phyloP scores from a whole-genome alignment of 164 flowering plant genomes.

The Saururus chinensis region DNA sequence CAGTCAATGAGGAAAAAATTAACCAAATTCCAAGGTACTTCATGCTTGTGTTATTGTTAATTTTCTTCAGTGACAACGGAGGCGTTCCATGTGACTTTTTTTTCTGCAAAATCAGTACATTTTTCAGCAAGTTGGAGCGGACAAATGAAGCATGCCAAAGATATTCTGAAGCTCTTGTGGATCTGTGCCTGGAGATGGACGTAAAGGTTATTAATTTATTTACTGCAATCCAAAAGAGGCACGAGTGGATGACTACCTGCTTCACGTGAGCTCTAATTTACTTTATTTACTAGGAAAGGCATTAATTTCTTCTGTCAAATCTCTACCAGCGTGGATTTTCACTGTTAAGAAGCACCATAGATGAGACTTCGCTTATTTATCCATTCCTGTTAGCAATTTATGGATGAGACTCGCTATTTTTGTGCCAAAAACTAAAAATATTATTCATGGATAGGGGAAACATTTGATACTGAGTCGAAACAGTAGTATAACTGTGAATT shows the following conservation, averaged over 20 bases:
- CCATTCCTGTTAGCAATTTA: too few species aligned
- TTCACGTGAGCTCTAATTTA: slow-evolving; percentile 51
- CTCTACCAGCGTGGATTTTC: too few species aligned
- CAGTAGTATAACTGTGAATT: too few species aligned
- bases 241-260: slow-evolving; percentile 59
- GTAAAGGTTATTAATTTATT: slow-evolving; percentile 69
- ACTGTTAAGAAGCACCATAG: too few species aligned
- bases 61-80: background rate
- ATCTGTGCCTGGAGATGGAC: slow-evolving; percentile 60
- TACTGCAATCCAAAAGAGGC: slow-evolving; percentile 56
- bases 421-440: too few species aligned
- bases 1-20: slow-evolving; percentile 51
- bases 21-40: slow-evolving; percentile 43
- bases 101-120: slow-evolving; percentile 25
- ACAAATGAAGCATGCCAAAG: slow-evolving; percentile 60
- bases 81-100: background rate
- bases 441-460: too few species aligned
- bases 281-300: too few species aligned
- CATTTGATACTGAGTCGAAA: too few species aligned
- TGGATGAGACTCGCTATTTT: too few species aligned
- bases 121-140: slow-evolving; percentile 45
- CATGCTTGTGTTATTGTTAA: background rate
- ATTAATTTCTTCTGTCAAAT: too few species aligned
- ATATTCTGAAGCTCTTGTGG: slow-evolving; percentile 82
- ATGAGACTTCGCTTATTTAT: too few species aligned